Conservation (phyloP, 352 stramenopile genomes). For the Phytophthora meadii region DNA sequence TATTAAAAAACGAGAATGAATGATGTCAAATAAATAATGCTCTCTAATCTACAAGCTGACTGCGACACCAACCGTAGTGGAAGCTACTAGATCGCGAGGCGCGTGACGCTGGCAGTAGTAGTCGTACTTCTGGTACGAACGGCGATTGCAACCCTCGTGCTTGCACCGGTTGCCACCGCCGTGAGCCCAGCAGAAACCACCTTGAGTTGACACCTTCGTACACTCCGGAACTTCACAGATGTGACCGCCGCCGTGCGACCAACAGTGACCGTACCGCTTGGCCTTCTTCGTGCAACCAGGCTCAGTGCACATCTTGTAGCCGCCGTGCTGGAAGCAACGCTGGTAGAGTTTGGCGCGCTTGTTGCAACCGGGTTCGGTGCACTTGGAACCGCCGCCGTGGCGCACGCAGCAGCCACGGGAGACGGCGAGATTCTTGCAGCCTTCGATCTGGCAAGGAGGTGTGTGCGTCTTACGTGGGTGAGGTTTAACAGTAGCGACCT, state of each 20-base stretch:
- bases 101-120: constrained; percentile 67
- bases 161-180: constrained; percentile 71
- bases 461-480: constrained; percentile 47
- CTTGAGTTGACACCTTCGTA: constrained; percentile 70
- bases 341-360: constrained; percentile 76
- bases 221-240: constrained; percentile 65
- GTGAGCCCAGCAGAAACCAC: constrained; percentile 77
- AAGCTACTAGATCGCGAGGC: constrained; percentile 17
- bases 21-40: constrained; percentile 27
- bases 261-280: constrained; percentile 73
- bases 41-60: constrained; percentile 11
- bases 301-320: constrained; percentile 73
- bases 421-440: constrained; percentile 65
- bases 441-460: constrained; percentile 62
- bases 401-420: constrained; percentile 61
- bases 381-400: constrained; percentile 62
- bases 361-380: constrained; percentile 50
- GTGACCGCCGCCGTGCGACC: constrained; percentile 66
- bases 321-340: constrained; percentile 71
- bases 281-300: constrained; percentile 67
- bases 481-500: constrained; percentile 26
- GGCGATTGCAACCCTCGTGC: constrained; percentile 62
- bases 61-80: constrained; percentile 1
- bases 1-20: background rate
- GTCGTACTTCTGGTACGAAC: constrained; percentile 73